phyloP scores from a whole-genome alignment of 208 protist genomes.

The Leishmania major region DNA sequence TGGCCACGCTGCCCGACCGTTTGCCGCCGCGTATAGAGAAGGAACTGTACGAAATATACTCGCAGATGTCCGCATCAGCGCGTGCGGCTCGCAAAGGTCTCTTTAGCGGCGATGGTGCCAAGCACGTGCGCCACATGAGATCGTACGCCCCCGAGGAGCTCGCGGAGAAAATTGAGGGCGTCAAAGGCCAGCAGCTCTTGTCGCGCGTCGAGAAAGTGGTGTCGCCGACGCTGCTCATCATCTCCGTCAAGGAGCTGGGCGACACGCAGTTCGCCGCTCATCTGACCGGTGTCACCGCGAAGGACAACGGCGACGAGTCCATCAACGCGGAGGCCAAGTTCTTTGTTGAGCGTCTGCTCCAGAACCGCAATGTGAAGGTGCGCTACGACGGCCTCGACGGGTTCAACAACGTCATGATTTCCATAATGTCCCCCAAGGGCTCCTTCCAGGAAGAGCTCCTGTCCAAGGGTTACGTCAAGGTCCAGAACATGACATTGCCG shows the following conservation, averaged over 20 bases:
- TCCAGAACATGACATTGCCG: constrained; percentile 63
- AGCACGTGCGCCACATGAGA: constrained; percentile 67
- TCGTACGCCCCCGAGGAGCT: constrained; percentile 55
- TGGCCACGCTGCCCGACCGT: constrained; percentile 64
- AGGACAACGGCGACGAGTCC: constrained; percentile 51
- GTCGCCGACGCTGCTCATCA: constrained; percentile 54
- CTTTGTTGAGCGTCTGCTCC: constrained; percentile 75
- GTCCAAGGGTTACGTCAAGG: constrained; percentile 67
- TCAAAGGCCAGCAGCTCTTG: constrained; percentile 63
- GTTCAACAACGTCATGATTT: constrained; percentile 81
- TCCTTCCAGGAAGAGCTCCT: constrained; percentile 90
- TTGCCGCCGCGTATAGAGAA: constrained; percentile 72
- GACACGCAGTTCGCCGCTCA: constrained; percentile 71
- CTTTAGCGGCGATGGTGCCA: constrained; percentile 58
- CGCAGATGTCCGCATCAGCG: constrained; percentile 51
- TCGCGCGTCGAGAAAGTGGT: constrained; percentile 84
- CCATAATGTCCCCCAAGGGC: constrained; percentile 79
- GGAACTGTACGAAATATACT: constrained; percentile 65
- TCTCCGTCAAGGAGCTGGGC: constrained; percentile 56
- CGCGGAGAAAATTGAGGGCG: constrained; percentile 30
- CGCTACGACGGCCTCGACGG: constrained; percentile 76
- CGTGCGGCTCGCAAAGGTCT: constrained; percentile 63
- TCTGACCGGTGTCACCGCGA: constrained; percentile 78
- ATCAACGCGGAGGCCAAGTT: constrained; percentile 60
- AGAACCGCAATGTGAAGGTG: constrained; percentile 85